Conservation (phyloP, 2,329 filamentous ascomycete species). For the Cordyceps militaris region DNA sequence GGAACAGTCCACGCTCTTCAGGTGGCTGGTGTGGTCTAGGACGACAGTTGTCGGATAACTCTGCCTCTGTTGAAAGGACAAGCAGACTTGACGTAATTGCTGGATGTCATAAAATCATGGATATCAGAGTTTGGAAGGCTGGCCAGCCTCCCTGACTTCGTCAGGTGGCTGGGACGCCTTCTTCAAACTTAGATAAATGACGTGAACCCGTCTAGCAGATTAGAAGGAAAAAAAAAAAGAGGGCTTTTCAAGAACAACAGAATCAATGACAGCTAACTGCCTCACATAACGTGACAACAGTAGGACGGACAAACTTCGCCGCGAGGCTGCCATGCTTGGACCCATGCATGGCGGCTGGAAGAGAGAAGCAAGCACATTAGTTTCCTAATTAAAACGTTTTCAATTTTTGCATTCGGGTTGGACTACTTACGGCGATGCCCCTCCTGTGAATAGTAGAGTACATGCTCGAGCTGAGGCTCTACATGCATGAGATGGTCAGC, state of each 20-base stretch:
- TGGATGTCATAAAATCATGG: neutral
- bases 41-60: neutral
- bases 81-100: neutral
- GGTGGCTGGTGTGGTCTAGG: too few species aligned
- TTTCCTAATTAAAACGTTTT: too few species aligned
- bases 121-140: neutral
- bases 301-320: too few species aligned
- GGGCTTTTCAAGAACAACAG: neutral
- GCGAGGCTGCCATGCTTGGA: too few species aligned
- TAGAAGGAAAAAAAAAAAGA: neutral
- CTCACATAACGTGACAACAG: neutral
- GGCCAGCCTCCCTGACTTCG: neutral
- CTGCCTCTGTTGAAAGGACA: neutral
- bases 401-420: too few species aligned
- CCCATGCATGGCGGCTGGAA: too few species aligned
- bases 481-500: too few species aligned
- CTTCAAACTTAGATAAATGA: neutral
- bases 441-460: too few species aligned
- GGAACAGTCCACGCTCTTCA: too few species aligned
- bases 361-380: too few species aligned
- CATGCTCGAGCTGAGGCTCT: too few species aligned
- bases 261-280: neutral
- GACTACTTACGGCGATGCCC: too few species aligned
- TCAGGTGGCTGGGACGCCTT: neutral
- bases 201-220: neutral